Base-by-base conservation (phyloP, 371 early-diverging fungal genomes). In the Gilbertella persicaria region DNA sequence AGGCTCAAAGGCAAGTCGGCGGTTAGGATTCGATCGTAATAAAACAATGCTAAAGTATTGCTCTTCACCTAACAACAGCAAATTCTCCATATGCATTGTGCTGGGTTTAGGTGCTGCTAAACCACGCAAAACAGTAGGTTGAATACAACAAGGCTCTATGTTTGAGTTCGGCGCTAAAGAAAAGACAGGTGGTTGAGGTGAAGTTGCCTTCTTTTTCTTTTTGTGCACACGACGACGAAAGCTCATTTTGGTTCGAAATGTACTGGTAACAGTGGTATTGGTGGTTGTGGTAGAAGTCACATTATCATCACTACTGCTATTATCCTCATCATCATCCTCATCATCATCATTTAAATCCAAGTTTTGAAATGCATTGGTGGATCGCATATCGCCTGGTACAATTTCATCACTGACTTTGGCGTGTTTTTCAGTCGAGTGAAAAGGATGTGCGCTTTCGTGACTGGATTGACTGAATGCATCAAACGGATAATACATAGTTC, bases 31-130 rank as follows among this genome's bases (percentile, higher is more conserved):
- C 1, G 79, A 78, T 30, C 63, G 62, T 20, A 78, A 46, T n/a
- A 78, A 52, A 7, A 75, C 73, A 36, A 64, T 50, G 3, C 71
- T 50, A 12, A 78, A 46, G 19, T 69, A 75, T 29, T 75, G 75
- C 17, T 78, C 79, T 53, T 78, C 79, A 14, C 79, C 79, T 1
- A 67, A 55, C 7, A 78, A 37, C 17, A 78, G 49, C 1, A 75
- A 58, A 42, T 71, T 78, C 42, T 73, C 62, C 73, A 71, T 73
- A 37, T 78, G 79, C 38, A 75, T 46, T 0, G 79, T 75, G 36
- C 69, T 62, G 0, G 79, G 57, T 9, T 54, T 55, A 9, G 70
- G 66, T 5, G 67, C 52, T 3, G 71, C 73, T 55, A 78, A 59
- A 0, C 70, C 71, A 13, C 75, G 65, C n/a, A 78, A 50, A 0